Base-by-base conservation (phyloP, 2,329 filamentous ascomycete species). In the Cladosporium sp. region DNA sequence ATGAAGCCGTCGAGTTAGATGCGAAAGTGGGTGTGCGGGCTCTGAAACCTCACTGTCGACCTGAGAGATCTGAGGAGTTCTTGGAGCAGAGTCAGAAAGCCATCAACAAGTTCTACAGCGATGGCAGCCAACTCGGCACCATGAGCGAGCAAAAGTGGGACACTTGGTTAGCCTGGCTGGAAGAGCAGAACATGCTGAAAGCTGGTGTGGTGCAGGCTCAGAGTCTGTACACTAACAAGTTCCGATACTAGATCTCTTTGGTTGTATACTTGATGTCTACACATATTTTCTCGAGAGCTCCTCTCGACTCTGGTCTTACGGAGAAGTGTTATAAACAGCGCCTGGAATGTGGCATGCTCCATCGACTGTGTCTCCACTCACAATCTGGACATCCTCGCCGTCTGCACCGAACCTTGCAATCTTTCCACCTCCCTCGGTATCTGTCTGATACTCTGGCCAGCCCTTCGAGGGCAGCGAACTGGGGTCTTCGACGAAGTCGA, bases 401-500 rank as follows among this genome's bases (percentile, higher is more conserved):
- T 62, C 55, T 15, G 60, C 59, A 12, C 63, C 64, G 45, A 64
- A 65, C 17, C 64, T 54, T 42, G 61, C 28, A 35, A 63, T 40
- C n/a, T 36, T 51, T 4, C 63, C 61, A 13, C 61, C 60, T 36
- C 59, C 39, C 10, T 22, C 39, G 7, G 50, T 61, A 6, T 50
- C n/a, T 1, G 58, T 48, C n/a, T 61, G 40, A 56, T 73, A 74
- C n/a, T 57, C 58, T 1, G 66, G 40, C 73, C 72, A 75, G 0
- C 66, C 71, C 32, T 64, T 24, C 34, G 60, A 49, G 12, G 61
- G 62, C 58, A 71, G 54, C 1, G 47, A 50, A 10, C 68, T 67
- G 1, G 71, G 69, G 58, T 74, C 69, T 22, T 64, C 59, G 0
- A 69, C 68, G 62, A 75, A 76, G 1, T 69, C 70, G 19, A 72